Conservation (phyloP, 768 basidiomycete species). For the Lepiota venenata region DNA sequence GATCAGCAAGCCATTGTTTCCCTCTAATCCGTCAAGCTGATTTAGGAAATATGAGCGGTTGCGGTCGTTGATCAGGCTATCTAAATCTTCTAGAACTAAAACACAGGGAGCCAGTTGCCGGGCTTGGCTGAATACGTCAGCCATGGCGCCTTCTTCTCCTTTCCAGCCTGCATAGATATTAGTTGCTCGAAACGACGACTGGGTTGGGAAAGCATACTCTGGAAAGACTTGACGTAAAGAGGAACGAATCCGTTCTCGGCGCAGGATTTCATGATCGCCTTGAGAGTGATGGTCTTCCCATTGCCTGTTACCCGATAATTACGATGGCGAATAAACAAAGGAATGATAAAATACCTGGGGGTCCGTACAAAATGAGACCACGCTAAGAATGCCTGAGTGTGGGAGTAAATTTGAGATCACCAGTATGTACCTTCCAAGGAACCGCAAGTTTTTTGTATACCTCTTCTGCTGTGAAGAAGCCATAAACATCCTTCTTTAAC, state of each 20-base stretch:
- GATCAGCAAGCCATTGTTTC: constrained; percentile 76
- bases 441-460: constrained; percentile 73
- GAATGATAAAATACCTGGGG: constrained; percentile 50
- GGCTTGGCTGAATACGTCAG: constrained; percentile 68
- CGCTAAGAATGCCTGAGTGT: constrained; percentile 39
- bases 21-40: constrained; percentile 76
- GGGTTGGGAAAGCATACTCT: constrained; percentile 37
- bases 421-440: constrained; percentile 69
- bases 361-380: constrained; percentile 79
- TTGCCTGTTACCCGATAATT: constrained; percentile 45
- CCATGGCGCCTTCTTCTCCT: constrained; percentile 69
- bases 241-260: constrained; percentile 59
- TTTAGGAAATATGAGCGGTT: constrained; percentile 90
- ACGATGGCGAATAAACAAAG: not conserved
- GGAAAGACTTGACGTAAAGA: constrained; percentile 82
- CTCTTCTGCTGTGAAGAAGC: constrained; percentile 74
- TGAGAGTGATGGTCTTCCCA: constrained; percentile 82
- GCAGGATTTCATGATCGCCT: constrained; percentile 77
- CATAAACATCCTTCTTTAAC: constrained; percentile 70
- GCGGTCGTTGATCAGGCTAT: constrained; percentile 72
- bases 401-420: not conserved
- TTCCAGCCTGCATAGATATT: constrained; percentile 37
- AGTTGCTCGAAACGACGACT: not conserved
- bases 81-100: constrained; percentile 56
- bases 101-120: constrained; percentile 67